Percentiles rank a stretch among this genome's conserved stretches.
Conservation (phyloP, 2,329 filamentous ascomycete genomes). For the Trichoderma semiorbis region DNA sequence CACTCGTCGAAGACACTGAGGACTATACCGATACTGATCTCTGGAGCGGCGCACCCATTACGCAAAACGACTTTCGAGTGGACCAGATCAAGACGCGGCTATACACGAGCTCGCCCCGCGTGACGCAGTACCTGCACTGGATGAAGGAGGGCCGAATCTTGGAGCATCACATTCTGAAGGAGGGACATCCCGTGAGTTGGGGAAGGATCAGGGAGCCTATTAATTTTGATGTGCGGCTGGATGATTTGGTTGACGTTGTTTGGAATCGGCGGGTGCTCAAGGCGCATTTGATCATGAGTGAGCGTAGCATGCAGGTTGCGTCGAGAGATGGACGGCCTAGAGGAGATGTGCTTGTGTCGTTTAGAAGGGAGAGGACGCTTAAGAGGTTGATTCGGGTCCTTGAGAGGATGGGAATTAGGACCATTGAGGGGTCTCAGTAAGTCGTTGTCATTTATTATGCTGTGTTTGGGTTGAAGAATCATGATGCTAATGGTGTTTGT, state of each 20-base stretch:
- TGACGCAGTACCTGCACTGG: constrained; percentile 58
- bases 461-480: background rate
- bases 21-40: constrained; percentile 44
- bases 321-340: constrained; percentile 34
- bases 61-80: constrained; percentile 49
- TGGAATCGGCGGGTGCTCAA: constrained; percentile 43
- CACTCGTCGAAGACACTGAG: background rate
- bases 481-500: constrained; percentile 21
- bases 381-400: constrained; percentile 49
- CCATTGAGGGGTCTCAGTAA: constrained; percentile 42
- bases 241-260: constrained; percentile 45
- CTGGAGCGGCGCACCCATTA: constrained; percentile 43
- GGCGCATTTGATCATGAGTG: constrained; percentile 40
- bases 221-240: constrained; percentile 47
- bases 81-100: constrained; percentile 49
- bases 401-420: constrained; percentile 39
- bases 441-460: constrained; percentile 19
- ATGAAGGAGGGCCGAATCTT: constrained; percentile 39
- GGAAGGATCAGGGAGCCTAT: constrained; percentile 48
- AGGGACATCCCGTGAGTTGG: constrained; percentile 44
- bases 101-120: constrained; percentile 44
- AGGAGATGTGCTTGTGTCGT: constrained; percentile 49
- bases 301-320: constrained; percentile 26
- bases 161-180: constrained; percentile 53
- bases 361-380: constrained; percentile 52